Evolutionary conservation across 208 protist species (phyloP), one percentile per base, ranked within the genome.

Genomic region (Phytomonas sp.): DNA sequence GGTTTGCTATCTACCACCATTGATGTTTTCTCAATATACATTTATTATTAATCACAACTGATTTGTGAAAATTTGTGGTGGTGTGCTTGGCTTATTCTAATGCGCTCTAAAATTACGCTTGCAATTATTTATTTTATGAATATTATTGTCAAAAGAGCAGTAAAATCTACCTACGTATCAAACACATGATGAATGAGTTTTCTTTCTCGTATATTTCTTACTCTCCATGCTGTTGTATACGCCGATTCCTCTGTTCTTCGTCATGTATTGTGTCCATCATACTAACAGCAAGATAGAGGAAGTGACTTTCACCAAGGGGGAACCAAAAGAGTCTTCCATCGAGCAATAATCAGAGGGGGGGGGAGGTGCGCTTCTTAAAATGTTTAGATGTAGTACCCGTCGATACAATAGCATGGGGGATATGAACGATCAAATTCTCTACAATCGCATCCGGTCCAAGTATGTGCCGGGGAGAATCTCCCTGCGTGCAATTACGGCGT

Each of bases 401-500:
- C 8, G 46, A 56, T 56, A 56, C 46, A 11, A 56, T 11, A 7
- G 20, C 4, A 5, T 26, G 26, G 72, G 86, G n/a, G 76, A 86
- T 62, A 53, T 86, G 29, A 73, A 88, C 28, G 76, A 77, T 26
- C 76, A 88, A 60, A 31, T 89, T 31, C 37, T 92, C n/a, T 13
- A 84, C 0, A 89, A 83, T 63, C 82, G 83, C 28, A 68, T 92
- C 17, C 76, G 77, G 23, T 68, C 65, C 13, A 65, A 75, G 28
- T 65, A 78, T 37, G 62, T 53, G 32, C 61, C 67, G 30, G 74
- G 74, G 60, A 29, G 68, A 0, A 80, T 83, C 31, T 77, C 78
- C 2, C 73, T 88, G 5, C 79, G 74, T 61, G 85, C 87, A 0
- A 59, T 92, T 29, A 90, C 87, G 0, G 74, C 74, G 20, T 85